These are phyloP conservation scores for Phytophthora rubi DNA, from an alignment of 352 stramenopile species.

Conservation along the genomic window DNA sequence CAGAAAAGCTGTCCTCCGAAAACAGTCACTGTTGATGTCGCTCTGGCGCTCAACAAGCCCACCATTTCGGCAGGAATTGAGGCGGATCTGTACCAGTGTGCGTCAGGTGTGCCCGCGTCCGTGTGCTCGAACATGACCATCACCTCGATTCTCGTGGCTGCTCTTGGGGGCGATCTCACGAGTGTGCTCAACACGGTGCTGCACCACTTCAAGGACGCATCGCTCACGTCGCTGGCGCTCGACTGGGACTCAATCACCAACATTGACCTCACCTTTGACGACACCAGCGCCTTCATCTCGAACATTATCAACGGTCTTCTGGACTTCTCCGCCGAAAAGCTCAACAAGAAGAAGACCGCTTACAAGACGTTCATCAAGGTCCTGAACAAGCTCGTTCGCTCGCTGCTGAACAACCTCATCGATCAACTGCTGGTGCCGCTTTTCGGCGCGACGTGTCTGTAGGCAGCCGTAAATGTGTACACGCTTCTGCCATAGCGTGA, in stretches of 20 bases:
- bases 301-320: slow-evolving; percentile 59
- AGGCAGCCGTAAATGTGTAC: background rate
- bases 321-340: slow-evolving; percentile 48
- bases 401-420: slow-evolving; percentile 61
- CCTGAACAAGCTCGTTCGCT: slow-evolving; percentile 48
- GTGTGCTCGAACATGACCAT: slow-evolving; percentile 58
- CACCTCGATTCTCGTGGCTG: slow-evolving; percentile 47
- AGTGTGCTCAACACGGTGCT: slow-evolving; percentile 43
- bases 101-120: slow-evolving; percentile 25
- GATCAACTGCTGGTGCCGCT: slow-evolving; percentile 40
- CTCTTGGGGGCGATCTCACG: slow-evolving; percentile 41
- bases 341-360: slow-evolving; percentile 70
- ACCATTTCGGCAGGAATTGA: slow-evolving; percentile 33
- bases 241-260: slow-evolving; percentile 55
- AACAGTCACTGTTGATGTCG: slow-evolving; percentile 44
- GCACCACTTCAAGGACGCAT: slow-evolving; percentile 40
- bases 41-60: slow-evolving; percentile 44
- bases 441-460: slow-evolving; percentile 57
- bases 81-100: slow-evolving; percentile 48
- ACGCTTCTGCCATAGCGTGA: background rate
- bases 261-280: slow-evolving; percentile 55
- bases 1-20: slow-evolving; percentile 41
- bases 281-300: slow-evolving; percentile 46
- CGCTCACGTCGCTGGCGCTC: slow-evolving; percentile 40
- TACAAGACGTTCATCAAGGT: slow-evolving; percentile 60